Evolutionary conservation across 345 rosid genomes (phyloP).

Genomic region (Iberis pinnata): DNA sequence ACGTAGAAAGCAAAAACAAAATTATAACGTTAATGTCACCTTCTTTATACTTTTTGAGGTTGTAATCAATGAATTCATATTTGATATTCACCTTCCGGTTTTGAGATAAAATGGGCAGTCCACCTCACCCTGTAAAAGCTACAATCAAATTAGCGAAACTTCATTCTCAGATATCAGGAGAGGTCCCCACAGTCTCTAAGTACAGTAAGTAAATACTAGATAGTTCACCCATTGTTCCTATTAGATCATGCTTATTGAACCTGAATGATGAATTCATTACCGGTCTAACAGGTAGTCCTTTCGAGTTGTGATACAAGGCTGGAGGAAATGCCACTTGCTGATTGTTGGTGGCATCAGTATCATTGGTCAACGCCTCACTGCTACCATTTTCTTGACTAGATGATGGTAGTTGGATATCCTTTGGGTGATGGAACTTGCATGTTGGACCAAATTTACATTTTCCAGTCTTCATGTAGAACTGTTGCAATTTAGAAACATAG

Average conservation of each 20-base stretch:
- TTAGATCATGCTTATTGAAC: constrained; percentile 14
- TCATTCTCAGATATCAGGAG: constrained; percentile 10
- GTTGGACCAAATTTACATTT: constrained; percentile 81
- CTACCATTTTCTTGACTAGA: constrained; percentile 40
- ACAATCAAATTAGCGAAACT: constrained; percentile 20
- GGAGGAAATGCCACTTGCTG: constrained; percentile 39
- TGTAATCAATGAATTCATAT: constrained; percentile 5
- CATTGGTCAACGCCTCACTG: constrained; percentile 34
- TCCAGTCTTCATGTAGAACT: constrained; percentile 91
- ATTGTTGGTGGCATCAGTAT: constrained; percentile 26
- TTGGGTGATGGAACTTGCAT: constrained; percentile 95
- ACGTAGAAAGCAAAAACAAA: constrained; percentile 21
- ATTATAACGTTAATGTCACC: neutral
- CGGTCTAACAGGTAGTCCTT: constrained; percentile 86
- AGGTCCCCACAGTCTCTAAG: constrained; percentile 7
- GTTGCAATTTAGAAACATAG: constrained; percentile 29
- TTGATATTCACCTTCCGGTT: constrained; percentile 72
- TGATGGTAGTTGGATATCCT: constrained; percentile 49
- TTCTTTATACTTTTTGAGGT: neutral
- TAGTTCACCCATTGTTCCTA: constrained; percentile 7
- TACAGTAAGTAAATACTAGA: constrained; percentile 1
- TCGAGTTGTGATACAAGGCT: constrained; percentile 57
- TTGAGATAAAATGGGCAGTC: constrained; percentile 93
- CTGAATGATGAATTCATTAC: constrained; percentile 36
- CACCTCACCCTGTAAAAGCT: constrained; percentile 61